phyloP scores from a whole-genome alignment of 345 rosid genomes.

The Camelina hispida region DNA sequence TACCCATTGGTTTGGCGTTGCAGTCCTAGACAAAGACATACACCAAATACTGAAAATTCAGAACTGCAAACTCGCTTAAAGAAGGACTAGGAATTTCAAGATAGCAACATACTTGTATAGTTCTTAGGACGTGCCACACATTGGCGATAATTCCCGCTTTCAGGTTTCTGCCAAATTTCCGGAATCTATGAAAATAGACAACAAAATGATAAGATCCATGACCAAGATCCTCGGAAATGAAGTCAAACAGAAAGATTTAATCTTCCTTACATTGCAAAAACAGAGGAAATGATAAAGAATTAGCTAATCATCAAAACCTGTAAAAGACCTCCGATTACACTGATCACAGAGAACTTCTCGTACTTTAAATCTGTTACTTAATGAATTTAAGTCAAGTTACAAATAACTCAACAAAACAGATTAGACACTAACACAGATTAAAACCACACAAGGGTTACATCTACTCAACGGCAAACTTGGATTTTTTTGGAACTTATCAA shows the following conservation, averaged over 20 bases:
- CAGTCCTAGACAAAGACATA: constrained; percentile 42
- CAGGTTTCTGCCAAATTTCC: constrained; percentile 92
- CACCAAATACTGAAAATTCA: constrained; percentile 5
- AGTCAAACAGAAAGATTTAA: neutral
- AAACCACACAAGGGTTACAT: neutral
- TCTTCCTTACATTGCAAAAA: constrained; percentile 24
- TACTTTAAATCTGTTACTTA: neutral
- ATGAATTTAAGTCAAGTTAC: neutral
- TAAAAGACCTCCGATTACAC: constrained; percentile 1
- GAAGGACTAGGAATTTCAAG: neutral
- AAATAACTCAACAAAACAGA: constrained; percentile 13
- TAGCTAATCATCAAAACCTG: neutral
- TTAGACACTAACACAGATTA: constrained; percentile 6
- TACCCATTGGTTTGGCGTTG: constrained; percentile 69
- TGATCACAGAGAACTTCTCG: constrained; percentile 18
- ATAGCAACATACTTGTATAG: constrained; percentile 53
- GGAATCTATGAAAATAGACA: constrained; percentile 56
- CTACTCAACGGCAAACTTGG: neutral
- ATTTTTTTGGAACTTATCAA: neutral
- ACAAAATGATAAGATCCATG: constrained; percentile 8
- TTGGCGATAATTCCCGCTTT: constrained; percentile 59
- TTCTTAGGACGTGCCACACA: constrained; percentile 73
- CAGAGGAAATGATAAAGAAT: constrained; percentile 9
- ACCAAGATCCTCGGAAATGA: neutral
- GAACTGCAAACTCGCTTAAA: neutral